Evolutionary conservation across 768 basidiomycete species (phyloP), one percentile per base, ranked within the genome.

Genomic region (Kwoniella mangroviensis): DNA sequence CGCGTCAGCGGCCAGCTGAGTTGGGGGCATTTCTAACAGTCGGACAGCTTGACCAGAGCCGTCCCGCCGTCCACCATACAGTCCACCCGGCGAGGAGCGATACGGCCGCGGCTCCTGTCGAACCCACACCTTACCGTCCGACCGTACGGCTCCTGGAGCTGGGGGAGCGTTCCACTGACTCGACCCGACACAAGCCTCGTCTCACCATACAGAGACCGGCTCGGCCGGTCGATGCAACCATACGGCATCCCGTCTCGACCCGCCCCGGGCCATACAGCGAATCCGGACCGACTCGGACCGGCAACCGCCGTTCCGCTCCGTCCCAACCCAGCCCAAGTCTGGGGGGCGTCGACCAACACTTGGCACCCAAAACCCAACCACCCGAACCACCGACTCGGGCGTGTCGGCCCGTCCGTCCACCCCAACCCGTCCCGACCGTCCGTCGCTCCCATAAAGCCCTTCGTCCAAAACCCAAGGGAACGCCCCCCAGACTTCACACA

Each of bases 401-500:
- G 28, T 15, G 17, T 15, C 34, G 28, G 58, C 15, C 58, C 58
- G 28, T 28, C 22, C 10, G 28, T 19, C 12, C 4, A 22, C 28
- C 11, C 17, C 58, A 17, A 26, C 34, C 19, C 58, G 41, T 41
- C 58, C 17, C 58, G 42, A 43, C 42, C 42, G 42, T 7, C 42
- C 42, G 13, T 13, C 6, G 42, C 42, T 13, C 42, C 42, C 6
- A 43, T 13, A 43, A n/a, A n/a, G n/a, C n/a, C n/a, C n/a, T n/a
- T n/a, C 42, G 13, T 43, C 42, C 42, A 43, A 43, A 43, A 13
- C 42, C 42, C n/a, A n/a, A 43, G 42, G 13, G 42, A 43, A 43
- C 13, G 42, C 63, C 64, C 64, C 64, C 64, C 64, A 52, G 34
- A 26, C 64, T 54, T 54, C 64, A 42, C n/a, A 69, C 63, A 28